phyloP scores from a whole-genome alignment of 257 asterid species.

The Catharanthus roseus region DNA sequence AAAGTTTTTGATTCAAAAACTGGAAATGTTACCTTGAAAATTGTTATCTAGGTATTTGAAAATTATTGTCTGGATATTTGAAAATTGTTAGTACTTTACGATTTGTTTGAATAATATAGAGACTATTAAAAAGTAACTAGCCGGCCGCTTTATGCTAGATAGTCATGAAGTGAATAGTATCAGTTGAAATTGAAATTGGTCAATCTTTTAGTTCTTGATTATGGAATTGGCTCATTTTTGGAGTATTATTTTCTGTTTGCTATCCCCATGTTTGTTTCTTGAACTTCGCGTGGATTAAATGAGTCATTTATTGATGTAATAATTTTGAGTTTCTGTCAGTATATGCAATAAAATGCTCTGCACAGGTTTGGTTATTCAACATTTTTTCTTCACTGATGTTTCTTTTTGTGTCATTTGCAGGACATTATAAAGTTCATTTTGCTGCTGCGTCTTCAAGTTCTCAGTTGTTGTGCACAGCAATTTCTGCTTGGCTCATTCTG shows the following conservation, averaged over 20 bases:
- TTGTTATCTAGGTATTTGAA: too few species aligned
- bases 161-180: background rate
- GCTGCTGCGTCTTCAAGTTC: too few species aligned
- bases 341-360: background rate
- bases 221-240: background rate
- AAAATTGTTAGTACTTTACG: background rate
- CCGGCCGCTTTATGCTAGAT: background rate
- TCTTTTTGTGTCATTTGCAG: conserved; percentile 35
- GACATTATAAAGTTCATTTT: conserved; percentile 67
- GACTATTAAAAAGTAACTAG: background rate
- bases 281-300: background rate
- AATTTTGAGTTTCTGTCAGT: background rate
- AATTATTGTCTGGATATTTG: background rate
- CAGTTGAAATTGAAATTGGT: background rate
- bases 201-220: background rate
- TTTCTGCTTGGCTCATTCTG: too few species aligned
- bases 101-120: background rate
- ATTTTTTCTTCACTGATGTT: background rate
- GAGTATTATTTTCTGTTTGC: background rate
- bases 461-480: too few species aligned
- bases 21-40: background rate
- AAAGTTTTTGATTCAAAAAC: background rate
- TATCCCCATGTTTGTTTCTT: background rate
- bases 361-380: background rate
- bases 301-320: background rate